Conservation (phyloP, 352 stramenopile species). For the Pilasporangium apinafurcum region DNA sequence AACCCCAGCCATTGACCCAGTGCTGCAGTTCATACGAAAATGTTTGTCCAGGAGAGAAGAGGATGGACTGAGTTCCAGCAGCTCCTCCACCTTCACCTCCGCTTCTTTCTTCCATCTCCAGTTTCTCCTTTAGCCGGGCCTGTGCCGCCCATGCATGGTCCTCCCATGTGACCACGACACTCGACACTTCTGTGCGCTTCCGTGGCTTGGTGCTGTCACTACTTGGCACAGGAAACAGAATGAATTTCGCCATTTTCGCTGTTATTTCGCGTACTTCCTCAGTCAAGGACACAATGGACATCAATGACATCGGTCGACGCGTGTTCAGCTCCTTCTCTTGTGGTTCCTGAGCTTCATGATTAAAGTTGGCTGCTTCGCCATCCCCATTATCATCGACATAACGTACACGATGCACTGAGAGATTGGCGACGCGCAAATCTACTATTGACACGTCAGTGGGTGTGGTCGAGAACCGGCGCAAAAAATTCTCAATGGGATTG, state of each 20-base stretch:
- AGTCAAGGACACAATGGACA: too few species aligned
- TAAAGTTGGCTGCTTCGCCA: neutral
- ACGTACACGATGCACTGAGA: slow-evolving; percentile 55
- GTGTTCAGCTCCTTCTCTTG: neutral
- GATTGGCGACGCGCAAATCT: slow-evolving; percentile 43
- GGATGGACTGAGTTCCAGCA: neutral
- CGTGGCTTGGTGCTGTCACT: slow-evolving; percentile 4
- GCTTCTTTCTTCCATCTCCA: neutral
- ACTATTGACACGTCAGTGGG: slow-evolving; percentile 8
- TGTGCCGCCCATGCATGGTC: slow-evolving; percentile 29
- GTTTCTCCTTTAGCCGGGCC: slow-evolving; percentile 6
- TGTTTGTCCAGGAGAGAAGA: neutral
- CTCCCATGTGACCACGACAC: slow-evolving; percentile 65
- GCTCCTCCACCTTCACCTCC: slow-evolving; percentile 9
- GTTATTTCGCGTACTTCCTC: neutral
- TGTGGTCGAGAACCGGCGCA: slow-evolving; percentile 10
- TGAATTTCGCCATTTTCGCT: slow-evolving; percentile 3
- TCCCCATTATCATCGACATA: slow-evolving; percentile 21
- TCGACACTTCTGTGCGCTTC: slow-evolving; percentile 19
- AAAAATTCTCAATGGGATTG: neutral
- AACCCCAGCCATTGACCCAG: slow-evolving; percentile 57
- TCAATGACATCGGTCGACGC: neutral
- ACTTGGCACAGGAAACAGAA: neutral
- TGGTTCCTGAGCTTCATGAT: neutral
- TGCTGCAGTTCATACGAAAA: slow-evolving; percentile 61